Evolutionary conservation across 495 filamentous ascomycete species (phyloP).

Genomic region (Aspergillus cristatus): DNA sequence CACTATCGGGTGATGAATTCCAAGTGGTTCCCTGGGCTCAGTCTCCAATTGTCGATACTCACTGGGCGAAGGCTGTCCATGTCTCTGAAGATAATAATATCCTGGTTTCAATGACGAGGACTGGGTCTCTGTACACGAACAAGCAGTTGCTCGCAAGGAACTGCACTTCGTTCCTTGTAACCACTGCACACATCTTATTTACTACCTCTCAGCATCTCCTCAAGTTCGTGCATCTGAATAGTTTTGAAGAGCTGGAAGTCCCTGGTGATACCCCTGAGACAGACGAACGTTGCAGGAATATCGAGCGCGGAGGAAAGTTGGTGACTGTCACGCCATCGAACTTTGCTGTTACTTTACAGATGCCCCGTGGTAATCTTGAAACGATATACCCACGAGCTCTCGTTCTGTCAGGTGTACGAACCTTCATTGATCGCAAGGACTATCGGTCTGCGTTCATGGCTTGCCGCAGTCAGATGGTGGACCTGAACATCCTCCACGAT

Average conservation of each 20-base stretch:
- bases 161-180: slow-evolving; percentile 84
- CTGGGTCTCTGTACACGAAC: slow-evolving; percentile 72
- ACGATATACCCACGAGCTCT: slow-evolving; percentile 91
- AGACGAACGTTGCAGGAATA: slow-evolving; percentile 85
- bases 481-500: slow-evolving; percentile 98
- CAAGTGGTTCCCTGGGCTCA: slow-evolving; percentile 19
- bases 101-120: slow-evolving; percentile 50
- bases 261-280: slow-evolving; percentile 82
- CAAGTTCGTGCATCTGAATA: slow-evolving; percentile 81
- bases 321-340: slow-evolving; percentile 84
- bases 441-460: slow-evolving; percentile 77
- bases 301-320: slow-evolving; percentile 80
- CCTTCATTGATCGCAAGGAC: slow-evolving; percentile 65
- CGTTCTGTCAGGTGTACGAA: slow-evolving; percentile 78
- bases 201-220: slow-evolving; percentile 85
- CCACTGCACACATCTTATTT: slow-evolving; percentile 74
- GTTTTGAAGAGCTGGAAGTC: slow-evolving; percentile 57
- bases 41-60: slow-evolving; percentile 28
- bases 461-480: slow-evolving; percentile 86
- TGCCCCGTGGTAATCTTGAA: slow-evolving; percentile 91
- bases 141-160: slow-evolving; percentile 63
- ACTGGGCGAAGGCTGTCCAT: slow-evolving; percentile 30
- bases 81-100: slow-evolving; percentile 32
- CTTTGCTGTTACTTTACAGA: slow-evolving; percentile 76
- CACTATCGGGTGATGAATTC: slow-evolving; percentile 8